Evolutionary conservation across 2,329 filamentous ascomycete genomes (phyloP).

Genomic region (Pyricularia grisea): DNA sequence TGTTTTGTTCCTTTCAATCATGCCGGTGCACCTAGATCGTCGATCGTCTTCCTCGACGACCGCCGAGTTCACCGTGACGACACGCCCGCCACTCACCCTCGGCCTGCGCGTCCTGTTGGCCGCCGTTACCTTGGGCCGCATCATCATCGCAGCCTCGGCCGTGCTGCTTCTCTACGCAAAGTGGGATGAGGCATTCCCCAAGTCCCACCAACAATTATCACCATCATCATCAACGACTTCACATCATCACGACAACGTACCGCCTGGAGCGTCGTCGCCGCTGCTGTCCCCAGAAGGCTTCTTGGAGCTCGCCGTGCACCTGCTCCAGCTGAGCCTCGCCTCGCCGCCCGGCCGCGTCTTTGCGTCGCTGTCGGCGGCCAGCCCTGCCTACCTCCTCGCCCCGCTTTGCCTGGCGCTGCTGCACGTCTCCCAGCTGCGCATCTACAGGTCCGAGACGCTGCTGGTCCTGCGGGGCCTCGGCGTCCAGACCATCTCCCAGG

Average conservation of each 20-base stretch:
- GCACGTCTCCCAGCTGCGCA: conserved; percentile 34
- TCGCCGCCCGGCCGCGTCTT: conserved; percentile 20
- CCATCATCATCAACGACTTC: too few relatives aligned
- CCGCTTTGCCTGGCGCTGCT: conserved; percentile 25
- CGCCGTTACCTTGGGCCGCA: conserved; percentile 31
- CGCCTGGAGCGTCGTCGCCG: conserved; percentile 10
- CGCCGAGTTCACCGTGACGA: conserved; percentile 87
- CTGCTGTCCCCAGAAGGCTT: background rate
- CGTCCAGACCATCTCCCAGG: conserved; percentile 74
- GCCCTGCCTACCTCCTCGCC: conserved; percentile 28
- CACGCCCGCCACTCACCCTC: conserved; percentile 44
- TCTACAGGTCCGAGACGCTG: conserved; percentile 66
- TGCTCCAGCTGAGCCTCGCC: conserved; percentile 16
- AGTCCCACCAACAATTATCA: conserved; percentile 10
- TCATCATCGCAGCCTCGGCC: conserved; percentile 28
- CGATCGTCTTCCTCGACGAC: conserved; percentile 75
- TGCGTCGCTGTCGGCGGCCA: conserved; percentile 18
- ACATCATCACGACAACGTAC: conserved; percentile 9
- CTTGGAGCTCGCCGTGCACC: background rate
- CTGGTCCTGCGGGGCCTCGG: conserved; percentile 83
- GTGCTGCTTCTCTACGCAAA: conserved; percentile 41
- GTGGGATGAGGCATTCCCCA: conserved; percentile 25
- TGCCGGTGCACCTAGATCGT: conserved; percentile 48
- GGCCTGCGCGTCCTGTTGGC: conserved; percentile 35
- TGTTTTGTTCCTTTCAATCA: background rate